Conservation (phyloP, 2,329 filamentous ascomycete species). For the Pseudonectria foliicola region DNA sequence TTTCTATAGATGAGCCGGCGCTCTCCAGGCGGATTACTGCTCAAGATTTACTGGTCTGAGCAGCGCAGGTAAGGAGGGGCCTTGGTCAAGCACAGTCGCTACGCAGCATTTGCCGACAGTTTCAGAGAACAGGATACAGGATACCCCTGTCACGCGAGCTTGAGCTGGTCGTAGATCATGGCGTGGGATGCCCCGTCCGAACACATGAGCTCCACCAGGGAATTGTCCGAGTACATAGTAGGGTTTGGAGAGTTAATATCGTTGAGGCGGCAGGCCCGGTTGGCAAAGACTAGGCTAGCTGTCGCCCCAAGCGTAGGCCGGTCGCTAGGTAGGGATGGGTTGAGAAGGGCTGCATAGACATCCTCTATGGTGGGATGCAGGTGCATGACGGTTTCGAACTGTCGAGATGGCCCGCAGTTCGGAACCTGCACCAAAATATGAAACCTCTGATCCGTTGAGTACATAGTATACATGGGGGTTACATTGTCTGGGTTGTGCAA, state of each 20-base stretch:
- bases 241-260: conserved; percentile 12
- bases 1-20: too few relatives aligned
- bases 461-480: too few relatives aligned
- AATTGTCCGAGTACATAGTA: conserved; percentile 23
- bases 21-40: too few relatives aligned
- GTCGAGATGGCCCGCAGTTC: too few relatives aligned
- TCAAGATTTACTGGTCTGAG: conserved; percentile 5
- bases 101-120: conserved; percentile 15
- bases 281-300: conserved; percentile 9
- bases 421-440: too few relatives aligned
- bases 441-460: too few relatives aligned
- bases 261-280: conserved; percentile 9
- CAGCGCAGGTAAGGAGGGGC: not conserved
- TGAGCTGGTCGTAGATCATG: conserved; percentile 24
- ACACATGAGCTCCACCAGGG: conserved; percentile 26
- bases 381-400: too few relatives aligned
- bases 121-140: conserved; percentile 17
- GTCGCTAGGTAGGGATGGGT: conserved; percentile 9
- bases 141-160: conserved; percentile 19
- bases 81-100: too few relatives aligned
- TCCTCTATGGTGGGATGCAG: too few relatives aligned
- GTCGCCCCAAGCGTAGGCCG: conserved; percentile 9
- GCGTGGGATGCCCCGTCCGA: conserved; percentile 24
- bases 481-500: too few relatives aligned
- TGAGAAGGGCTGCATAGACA: too few relatives aligned